A percentile compares a stretch with the other conserved stretches of the same genome.
phyloP scores from a whole-genome alignment of 331 rosid species.

The Malus hybrid region DNA sequence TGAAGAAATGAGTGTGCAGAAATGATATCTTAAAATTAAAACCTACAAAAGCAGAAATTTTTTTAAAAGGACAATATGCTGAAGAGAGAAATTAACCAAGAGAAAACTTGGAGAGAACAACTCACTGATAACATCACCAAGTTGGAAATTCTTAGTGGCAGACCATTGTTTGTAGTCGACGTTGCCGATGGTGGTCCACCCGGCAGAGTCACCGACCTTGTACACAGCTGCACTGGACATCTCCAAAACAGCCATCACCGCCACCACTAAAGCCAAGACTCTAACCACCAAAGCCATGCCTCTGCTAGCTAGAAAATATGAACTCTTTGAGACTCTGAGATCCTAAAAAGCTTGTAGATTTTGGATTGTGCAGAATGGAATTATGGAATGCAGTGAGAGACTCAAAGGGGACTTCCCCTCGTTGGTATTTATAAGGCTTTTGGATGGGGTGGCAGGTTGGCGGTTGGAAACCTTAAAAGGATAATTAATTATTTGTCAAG shows the following conservation, averaged over 20 bases:
- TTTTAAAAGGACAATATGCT: no score
- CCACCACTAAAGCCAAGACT: constrained; percentile 18
- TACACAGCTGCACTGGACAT: constrained; percentile 40
- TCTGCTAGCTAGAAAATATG: background rate
- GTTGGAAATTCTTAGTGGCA: constrained; percentile 44
- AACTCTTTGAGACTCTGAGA: background rate
- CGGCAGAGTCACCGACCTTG: constrained; percentile 72
- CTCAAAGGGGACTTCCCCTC: background rate
- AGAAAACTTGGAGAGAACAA: background rate
- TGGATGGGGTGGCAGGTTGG: background rate
- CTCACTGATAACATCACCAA: constrained; percentile 74
- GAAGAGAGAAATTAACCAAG: background rate
- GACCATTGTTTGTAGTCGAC: constrained; percentile 68
- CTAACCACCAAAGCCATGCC: constrained; percentile 38
- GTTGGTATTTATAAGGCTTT: background rate
- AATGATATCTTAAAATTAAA: no score
- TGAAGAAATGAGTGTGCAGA: no score
- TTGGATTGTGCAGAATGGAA: background rate
- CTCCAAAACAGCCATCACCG: constrained; percentile 19
- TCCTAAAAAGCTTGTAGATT: background rate
- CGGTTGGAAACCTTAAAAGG: background rate
- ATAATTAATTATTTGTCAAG: background rate
- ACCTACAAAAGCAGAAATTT: no score
- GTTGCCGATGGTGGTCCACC: constrained; percentile 66
- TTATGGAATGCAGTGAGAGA: background rate